Base-by-base conservation (phyloP, 169 alveolate species). In the Sarcocystis neurona region DNA sequence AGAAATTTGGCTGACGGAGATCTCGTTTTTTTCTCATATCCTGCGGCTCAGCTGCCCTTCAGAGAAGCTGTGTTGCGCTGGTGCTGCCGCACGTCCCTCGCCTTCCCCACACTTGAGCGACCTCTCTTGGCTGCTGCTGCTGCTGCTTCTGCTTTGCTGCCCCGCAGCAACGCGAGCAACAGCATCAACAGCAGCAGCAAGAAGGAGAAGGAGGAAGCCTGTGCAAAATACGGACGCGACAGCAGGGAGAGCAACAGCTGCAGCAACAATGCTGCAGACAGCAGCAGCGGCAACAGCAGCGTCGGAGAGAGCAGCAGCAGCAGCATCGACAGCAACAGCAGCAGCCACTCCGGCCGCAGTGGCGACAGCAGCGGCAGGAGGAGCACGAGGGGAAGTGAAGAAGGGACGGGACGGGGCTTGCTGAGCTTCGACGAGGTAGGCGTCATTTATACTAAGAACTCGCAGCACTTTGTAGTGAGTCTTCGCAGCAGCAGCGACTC, bases 1-100 rank as follows among this genome's bases (percentile, higher is more conserved):
- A 41, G 30, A 18, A 86, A 88, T 32, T 50, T 86, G 20, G 66
- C 20, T 34, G 86, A 63, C n/a, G 90, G 90, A 23, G 90, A 86
- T 50, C 70, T 86, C 74, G 50, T 86, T 44, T 86, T 86, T 50
- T 37, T 86, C 34, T 27, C 78, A 12, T 39, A 43, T 10, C 53
- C 66, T 30, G 50, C 44, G 20, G 44, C 20, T 50, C 37, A 48
- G 20, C 75, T 86, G 46, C 78, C 58, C 12, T 48, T 68, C n/a
- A 37, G 34, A 8, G 58, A 43, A 32, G 90, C 90, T 3, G 46
- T 68, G 18, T 30, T 87, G 56, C 68, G 74, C 0, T 44, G 47
- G 34, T 4, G 37, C 12, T 23, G 58, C 15, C 32, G 50, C 23
- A 37, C 15, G 32, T 30, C 63, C 34, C 56, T 72, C 48, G 12